Conservation (phyloP, 768 basidiomycete genomes). For the Hemileccinum impolitum region DNA sequence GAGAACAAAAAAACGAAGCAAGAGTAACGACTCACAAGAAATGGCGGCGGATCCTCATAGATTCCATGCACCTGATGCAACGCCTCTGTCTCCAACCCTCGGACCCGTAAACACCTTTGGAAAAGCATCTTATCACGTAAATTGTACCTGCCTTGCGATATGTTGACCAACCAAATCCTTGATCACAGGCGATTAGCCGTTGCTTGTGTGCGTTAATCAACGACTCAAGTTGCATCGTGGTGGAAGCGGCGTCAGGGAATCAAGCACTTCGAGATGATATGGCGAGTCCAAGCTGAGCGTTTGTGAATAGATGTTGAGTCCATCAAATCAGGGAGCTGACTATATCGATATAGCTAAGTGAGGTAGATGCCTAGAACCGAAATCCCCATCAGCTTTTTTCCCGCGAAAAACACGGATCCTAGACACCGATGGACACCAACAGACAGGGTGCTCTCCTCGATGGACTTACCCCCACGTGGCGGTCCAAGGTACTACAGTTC, state of each 20-base stretch:
- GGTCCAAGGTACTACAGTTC: constrained; percentile 44
- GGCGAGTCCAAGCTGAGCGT: constrained; percentile 65
- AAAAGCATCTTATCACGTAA: constrained; percentile 71
- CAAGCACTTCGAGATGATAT: constrained; percentile 76
- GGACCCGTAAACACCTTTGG: constrained; percentile 68
- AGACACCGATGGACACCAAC: constrained; percentile 80
- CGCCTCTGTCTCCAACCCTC: constrained; percentile 56
- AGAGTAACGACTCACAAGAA: constrained; percentile 4
- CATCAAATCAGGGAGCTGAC: constrained; percentile 71
- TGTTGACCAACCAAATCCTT: constrained; percentile 82
- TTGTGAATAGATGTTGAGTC: constrained; percentile 73
- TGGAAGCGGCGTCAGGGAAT: constrained; percentile 66
- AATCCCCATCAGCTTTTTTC: constrained; percentile 1
- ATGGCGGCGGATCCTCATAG: constrained; percentile 30
- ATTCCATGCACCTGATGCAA: constrained; percentile 47
- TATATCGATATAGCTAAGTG: constrained; percentile 61
- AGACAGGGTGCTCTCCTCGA: constrained; percentile 43
- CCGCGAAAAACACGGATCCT: not conserved
- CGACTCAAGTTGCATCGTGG: constrained; percentile 78
- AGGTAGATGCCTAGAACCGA: constrained; percentile 67
- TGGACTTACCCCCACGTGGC: constrained; percentile 36
- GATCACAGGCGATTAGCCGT: constrained; percentile 74
- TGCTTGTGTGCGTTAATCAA: constrained; percentile 89
- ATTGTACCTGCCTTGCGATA: constrained; percentile 69
- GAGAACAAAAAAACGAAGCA: not conserved